These are phyloP conservation scores for Penicillium sp. DNA, from an alignment of 2,329 filamentous ascomycete species.

Conservation along the genomic window DNA sequence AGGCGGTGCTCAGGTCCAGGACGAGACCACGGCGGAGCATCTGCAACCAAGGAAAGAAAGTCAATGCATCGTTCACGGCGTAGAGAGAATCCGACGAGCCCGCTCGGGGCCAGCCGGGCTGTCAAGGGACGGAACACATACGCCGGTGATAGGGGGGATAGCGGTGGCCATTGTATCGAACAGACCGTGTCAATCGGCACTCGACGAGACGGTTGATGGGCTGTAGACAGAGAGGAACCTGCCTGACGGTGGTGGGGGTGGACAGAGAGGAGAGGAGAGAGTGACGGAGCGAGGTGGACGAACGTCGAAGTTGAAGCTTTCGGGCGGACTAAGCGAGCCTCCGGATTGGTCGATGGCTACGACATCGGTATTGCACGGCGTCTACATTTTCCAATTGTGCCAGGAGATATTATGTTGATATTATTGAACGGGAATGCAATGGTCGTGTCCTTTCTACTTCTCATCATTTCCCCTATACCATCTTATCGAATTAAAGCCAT, in stretches of 20 bases:
- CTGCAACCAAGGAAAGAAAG: conserved; percentile 33
- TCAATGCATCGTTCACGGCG: conserved; percentile 14
- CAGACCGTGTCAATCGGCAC: conserved; percentile 15
- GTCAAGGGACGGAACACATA: conserved; percentile 31
- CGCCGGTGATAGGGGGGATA: conserved; percentile 46
- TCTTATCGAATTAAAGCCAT: background rate
- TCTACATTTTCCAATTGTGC: background rate
- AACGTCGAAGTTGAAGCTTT: conserved; percentile 36
- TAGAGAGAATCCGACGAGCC: conserved; percentile 7
- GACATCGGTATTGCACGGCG: background rate
- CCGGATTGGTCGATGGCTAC: conserved; percentile 28
- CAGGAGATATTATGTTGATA: too few species aligned
- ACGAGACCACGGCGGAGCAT: conserved; percentile 63
- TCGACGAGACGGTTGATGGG: conserved; percentile 1
- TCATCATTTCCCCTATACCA: background rate
- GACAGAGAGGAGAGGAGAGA: conserved; percentile 19
- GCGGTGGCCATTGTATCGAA: conserved; percentile 38
- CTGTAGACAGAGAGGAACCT: conserved; percentile 21
- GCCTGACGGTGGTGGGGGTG: conserved; percentile 22
- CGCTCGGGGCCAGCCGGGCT: conserved; percentile 18
- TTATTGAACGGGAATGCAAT: background rate
- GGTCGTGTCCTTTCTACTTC: background rate
- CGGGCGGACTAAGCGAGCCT: conserved; percentile 37
- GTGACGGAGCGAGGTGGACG: conserved; percentile 18
- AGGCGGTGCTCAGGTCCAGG: conserved; percentile 60